Percentiles rank a stretch among this genome's conserved stretches.
phyloP scores from a whole-genome alignment of 1,139 yeast species.

The Pichia sp. region DNA sequence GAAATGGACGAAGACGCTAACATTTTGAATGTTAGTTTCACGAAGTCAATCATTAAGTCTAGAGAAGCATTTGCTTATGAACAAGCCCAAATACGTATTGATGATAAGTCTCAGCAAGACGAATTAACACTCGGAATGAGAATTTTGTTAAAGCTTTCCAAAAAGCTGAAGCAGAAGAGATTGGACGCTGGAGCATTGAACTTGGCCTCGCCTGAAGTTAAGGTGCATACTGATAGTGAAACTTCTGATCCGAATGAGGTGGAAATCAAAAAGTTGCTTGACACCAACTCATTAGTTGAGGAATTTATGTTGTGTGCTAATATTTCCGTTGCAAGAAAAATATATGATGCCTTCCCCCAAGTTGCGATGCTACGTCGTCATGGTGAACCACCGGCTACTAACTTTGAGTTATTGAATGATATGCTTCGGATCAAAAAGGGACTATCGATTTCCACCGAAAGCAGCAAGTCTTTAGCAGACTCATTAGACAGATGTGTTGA shows the following conservation, averaged over 20 bases:
- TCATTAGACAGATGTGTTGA: constrained; percentile 87
- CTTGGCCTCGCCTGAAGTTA: constrained; percentile 96
- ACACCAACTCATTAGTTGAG: constrained; percentile 93
- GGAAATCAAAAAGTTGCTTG: constrained; percentile 81
- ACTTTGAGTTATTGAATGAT: constrained; percentile 83
- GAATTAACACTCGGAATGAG: constrained; percentile 90
- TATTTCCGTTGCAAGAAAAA: constrained; percentile 89
- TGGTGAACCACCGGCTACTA: constrained; percentile 92
- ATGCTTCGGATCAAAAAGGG: constrained; percentile 82
- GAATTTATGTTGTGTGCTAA: constrained; percentile 98
- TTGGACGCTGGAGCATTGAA: constrained; percentile 95
- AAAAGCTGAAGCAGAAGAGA: constrained; percentile 78
- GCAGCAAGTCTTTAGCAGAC: constrained; percentile 89
- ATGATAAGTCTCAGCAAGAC: constrained; percentile 71
- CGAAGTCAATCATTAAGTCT: constrained; percentile 86
- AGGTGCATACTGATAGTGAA: constrained; percentile 94
- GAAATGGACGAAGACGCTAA: constrained; percentile 84
- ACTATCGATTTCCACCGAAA: constrained; percentile 73
- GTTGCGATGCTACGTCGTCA: constrained; percentile 98
- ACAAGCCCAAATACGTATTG: constrained; percentile 87
- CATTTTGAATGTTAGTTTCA: constrained; percentile 74
- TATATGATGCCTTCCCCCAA: constrained; percentile 90
- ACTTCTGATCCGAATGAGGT: constrained; percentile 96
- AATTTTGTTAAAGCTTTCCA: constrained; percentile 68
- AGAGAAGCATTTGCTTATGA: constrained; percentile 95